These are phyloP conservation scores for Chaetomium globosum DNA, from an alignment of 2,329 filamentous ascomycete genomes.

Conservation along the genomic window DNA sequence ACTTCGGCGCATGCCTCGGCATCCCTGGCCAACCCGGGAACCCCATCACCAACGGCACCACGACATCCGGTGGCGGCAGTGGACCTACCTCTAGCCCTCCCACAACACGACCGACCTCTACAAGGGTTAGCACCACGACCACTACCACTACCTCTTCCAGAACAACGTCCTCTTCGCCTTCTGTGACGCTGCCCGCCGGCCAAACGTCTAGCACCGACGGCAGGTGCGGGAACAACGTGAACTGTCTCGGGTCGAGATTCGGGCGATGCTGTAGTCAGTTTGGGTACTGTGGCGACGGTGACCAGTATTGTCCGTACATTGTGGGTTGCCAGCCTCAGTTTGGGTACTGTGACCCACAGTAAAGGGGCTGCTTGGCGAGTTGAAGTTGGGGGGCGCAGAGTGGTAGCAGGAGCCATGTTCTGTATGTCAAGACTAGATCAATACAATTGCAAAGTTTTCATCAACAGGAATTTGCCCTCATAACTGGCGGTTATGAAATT, in stretches of 20 bases:
- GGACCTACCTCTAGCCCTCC: not conserved
- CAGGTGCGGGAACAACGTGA: slow-evolving; percentile 34
- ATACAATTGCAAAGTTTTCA: not conserved
- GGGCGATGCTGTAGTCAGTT: slow-evolving; percentile 39
- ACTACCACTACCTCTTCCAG: slow-evolving; percentile 17
- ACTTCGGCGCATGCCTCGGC: slow-evolving; percentile 36
- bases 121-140: slow-evolving; percentile 14
- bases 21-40: slow-evolving; percentile 23
- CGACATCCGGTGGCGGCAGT: slow-evolving; percentile 16
- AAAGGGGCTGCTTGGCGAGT: not conserved
- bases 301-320: slow-evolving; percentile 39
- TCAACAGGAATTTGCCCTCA: not conserved
- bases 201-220: slow-evolving; percentile 36
- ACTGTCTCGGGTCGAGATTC: slow-evolving; percentile 34
- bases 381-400: no score
- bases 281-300: slow-evolving; percentile 38
- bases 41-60: slow-evolving; percentile 23
- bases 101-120: slow-evolving; percentile 5
- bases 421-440: slow-evolving; percentile 6
- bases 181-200: slow-evolving; percentile 32
- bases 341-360: slow-evolving; percentile 37
- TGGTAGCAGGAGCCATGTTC: not conserved
- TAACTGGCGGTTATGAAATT: not conserved
- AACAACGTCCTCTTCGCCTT: slow-evolving; percentile 21
- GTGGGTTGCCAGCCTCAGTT: slow-evolving; percentile 40